These are phyloP conservation scores for Medicago lupulina DNA, from an alignment of 306 rosid species.

Conservation along the genomic window DNA sequence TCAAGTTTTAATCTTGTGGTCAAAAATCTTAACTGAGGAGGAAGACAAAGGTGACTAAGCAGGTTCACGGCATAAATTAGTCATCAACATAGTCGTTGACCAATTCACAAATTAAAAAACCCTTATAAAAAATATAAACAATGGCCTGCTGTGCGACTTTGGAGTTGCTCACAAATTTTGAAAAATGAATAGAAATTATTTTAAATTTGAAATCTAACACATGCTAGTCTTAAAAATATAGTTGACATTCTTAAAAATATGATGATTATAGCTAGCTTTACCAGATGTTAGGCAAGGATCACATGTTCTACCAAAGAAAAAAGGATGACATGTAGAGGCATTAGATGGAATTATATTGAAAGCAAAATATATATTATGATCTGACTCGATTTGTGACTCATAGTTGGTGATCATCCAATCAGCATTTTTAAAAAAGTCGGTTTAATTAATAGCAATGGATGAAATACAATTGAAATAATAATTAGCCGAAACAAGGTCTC, in stretches of 20 bases:
- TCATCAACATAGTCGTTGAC: too few species aligned
- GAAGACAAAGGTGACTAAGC: too few species aligned
- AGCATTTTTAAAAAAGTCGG: not conserved
- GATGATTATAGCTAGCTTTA: constrained; percentile 6
- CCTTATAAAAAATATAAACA: not conserved
- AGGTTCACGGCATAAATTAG: too few species aligned
- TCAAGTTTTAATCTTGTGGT: too few species aligned
- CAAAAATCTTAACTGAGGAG: too few species aligned
- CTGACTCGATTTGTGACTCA: not conserved
- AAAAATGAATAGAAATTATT: not conserved
- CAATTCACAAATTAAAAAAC: too few species aligned
- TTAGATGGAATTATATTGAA: not conserved
- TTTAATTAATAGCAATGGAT: not conserved
- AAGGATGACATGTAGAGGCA: not conserved
- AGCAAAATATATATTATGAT: not conserved
- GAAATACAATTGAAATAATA: not conserved
- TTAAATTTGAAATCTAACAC: not conserved
- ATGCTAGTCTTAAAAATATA: not conserved
- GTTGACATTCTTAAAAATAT: constrained; percentile 7
- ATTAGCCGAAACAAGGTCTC: not conserved
- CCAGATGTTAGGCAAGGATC: constrained; percentile 13
- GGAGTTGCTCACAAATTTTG: constrained; percentile 17
- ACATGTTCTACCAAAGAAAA: not conserved
- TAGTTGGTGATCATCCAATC: constrained; percentile 5
- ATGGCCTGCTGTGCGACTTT: not conserved